These are phyloP conservation scores for Venturia carpophila DNA, from an alignment of 2,329 filamentous ascomycete species.

Conservation along the genomic window DNA sequence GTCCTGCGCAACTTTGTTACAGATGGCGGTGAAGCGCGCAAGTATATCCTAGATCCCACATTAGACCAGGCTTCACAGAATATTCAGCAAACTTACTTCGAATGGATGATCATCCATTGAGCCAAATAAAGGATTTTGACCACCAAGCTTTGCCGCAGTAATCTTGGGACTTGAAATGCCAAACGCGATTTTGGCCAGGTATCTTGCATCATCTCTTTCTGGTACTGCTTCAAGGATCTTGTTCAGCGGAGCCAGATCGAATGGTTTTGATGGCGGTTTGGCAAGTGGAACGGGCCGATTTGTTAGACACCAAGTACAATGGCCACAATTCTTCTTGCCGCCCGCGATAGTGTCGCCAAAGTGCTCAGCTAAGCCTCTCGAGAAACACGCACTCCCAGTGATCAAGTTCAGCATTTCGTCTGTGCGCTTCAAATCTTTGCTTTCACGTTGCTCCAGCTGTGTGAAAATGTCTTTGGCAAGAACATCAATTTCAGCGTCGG, in stretches of 20 bases:
- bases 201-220: slow-evolving; percentile 50
- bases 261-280: slow-evolving; percentile 31
- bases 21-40: not conserved
- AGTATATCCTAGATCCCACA: not conserved
- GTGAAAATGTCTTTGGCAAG: slow-evolving; percentile 43
- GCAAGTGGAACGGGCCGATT: slow-evolving; percentile 32
- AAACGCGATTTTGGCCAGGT: slow-evolving; percentile 53
- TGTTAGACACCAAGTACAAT: slow-evolving; percentile 45
- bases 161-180: slow-evolving; percentile 54
- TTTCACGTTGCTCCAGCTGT: slow-evolving; percentile 46
- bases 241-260: slow-evolving; percentile 37
- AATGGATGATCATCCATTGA: slow-evolving; percentile 1
- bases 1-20: not conserved
- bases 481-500: slow-evolving; percentile 34
- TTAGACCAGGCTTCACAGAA: not conserved
- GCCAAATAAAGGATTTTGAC: not conserved
- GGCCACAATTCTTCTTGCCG: slow-evolving; percentile 42
- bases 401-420: slow-evolving; percentile 47
- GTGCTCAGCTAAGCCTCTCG: slow-evolving; percentile 45
- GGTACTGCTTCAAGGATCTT: slow-evolving; percentile 38
- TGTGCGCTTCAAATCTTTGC: slow-evolving; percentile 45
- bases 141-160: slow-evolving; percentile 23
- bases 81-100: not conserved
- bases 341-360: slow-evolving; percentile 49
- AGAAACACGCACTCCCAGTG: slow-evolving; percentile 46